Conservation (phyloP, 441 rosid species). For the Pelargonium myrrhifolium region DNA sequence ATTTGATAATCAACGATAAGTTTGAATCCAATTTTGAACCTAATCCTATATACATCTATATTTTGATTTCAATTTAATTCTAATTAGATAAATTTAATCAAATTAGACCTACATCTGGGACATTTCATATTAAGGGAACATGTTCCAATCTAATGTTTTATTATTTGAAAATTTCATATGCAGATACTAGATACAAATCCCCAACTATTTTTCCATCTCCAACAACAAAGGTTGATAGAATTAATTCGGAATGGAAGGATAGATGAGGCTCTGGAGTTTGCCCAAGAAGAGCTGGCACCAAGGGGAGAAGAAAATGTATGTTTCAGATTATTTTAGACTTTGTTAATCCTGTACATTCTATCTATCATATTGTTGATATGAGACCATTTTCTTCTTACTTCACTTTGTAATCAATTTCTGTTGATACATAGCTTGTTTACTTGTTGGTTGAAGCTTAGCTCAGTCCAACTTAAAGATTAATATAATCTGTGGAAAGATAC, state of each 20-base stretch:
- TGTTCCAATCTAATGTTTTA: neutral
- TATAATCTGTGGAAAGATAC: neutral
- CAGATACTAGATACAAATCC: slow-evolving; percentile 94
- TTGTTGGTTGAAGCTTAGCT: neutral
- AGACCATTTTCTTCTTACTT: neutral
- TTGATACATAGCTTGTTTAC: neutral
- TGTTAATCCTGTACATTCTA: slow-evolving; percentile 8
- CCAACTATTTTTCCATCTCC: slow-evolving; percentile 93
- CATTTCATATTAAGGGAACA: no score
- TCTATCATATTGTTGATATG: neutral
- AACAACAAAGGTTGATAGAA: slow-evolving; percentile 93
- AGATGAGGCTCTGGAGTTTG: slow-evolving; percentile 91
- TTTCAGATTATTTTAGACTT: slow-evolving; percentile 13
- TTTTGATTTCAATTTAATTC: no score
- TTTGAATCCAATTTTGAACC: no score
- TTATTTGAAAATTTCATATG: slow-evolving; percentile 17
- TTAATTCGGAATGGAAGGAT: slow-evolving; percentile 81
- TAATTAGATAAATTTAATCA: no score
- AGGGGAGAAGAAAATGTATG: slow-evolving; percentile 91
- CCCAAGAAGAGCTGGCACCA: slow-evolving; percentile 97
- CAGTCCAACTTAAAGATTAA: neutral
- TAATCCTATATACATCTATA: no score
- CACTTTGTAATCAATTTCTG: neutral
- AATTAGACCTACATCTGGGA: no score
- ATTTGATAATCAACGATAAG: no score